Base-by-base conservation (phyloP, 805 yeast species). In the Monosporozyma yasuniensis region DNA sequence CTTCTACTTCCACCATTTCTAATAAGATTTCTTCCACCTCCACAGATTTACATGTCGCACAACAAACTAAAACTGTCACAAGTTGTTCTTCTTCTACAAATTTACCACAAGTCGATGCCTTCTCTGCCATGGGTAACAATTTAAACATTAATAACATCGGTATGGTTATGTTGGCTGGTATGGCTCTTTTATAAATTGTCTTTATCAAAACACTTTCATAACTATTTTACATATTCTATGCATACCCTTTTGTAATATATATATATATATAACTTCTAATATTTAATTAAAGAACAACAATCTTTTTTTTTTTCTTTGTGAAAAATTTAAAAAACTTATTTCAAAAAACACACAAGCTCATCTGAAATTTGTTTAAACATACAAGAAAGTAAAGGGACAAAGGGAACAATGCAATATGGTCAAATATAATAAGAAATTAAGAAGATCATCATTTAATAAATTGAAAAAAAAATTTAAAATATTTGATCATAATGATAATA, bases 361-460 rank as follows among this genome's bases (percentile, higher is more conserved):
- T n/a, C n/a, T n/a, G n/a, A n/a, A n/a, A n/a, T n/a, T n/a, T n/a
- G n/a, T n/a, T n/a, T n/a, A n/a, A n/a, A n/a, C n/a, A n/a, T n/a
- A n/a, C n/a, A n/a, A n/a, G n/a, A n/a, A n/a, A n/a, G n/a, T 25
- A 25, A 8, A 25, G 27, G 18, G 10, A 6, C n/a, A n/a, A 3
- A 27, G 19, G 18, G 8, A 5, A 8, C 16, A 14, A 32, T 32
- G 35, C 18, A 14, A 5, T 32, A 44, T 22, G 41, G 42, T 12
- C 8, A 34, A 42, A 7, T 42, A 48, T 11, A 48, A 16, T 14
- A 61, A 52, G 35, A 50, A 57, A 44, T 56, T 66, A 58, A 58
- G 70, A 47, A 67, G 62, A 47, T 64, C 69, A 4, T 65, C 69
- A 16, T 56, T 66, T 12, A 60, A 59, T 44, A 61, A 53, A 48